Evolutionary conservation across 352 stramenopile genomes (phyloP).

Genomic region (Globisporangium nodosum): DNA sequence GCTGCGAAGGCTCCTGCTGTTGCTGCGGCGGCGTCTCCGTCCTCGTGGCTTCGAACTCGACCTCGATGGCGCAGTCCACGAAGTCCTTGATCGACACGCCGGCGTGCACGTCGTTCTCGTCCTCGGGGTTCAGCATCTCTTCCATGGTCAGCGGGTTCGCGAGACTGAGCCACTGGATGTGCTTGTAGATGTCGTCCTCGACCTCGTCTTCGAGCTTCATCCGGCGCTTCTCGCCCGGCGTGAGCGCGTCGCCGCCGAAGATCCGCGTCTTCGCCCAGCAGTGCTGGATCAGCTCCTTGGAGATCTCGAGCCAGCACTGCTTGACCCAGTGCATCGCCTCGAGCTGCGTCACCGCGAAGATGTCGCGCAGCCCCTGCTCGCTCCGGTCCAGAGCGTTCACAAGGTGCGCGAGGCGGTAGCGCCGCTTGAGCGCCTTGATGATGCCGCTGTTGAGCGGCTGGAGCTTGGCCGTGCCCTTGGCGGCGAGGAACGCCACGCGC

Average conservation of each 20-base stretch:
- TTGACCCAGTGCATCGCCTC: conserved; percentile 13
- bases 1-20: background rate
- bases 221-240: conserved; percentile 5
- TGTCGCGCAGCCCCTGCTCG: conserved; percentile 13
- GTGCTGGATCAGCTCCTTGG: conserved; percentile 1
- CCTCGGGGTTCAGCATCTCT: conserved; percentile 6
- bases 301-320: conserved; percentile 7
- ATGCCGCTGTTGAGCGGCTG: conserved; percentile 18
- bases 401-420: conserved; percentile 15
- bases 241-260: conserved; percentile 7
- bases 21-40: no score
- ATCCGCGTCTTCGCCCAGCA: conserved; percentile 6
- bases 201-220: conserved; percentile 7
- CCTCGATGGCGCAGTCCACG: conserved; percentile 4
- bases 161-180: conserved; percentile 9
- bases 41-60: background rate
- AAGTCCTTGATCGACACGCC: conserved; percentile 9
- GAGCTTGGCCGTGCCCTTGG: conserved; percentile 10
- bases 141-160: conserved; percentile 5
- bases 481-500: conserved; percentile 7
- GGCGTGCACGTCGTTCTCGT: conserved; percentile 8
- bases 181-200: conserved; percentile 8
- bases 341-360: conserved; percentile 16
- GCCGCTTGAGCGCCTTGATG: conserved; percentile 16
- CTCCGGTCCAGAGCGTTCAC: conserved; percentile 14